Evolutionary conservation across 73 alveolate species (phyloP), one percentile per base, ranked within the genome.

Genomic region (Durusdinium trenchii): DNA sequence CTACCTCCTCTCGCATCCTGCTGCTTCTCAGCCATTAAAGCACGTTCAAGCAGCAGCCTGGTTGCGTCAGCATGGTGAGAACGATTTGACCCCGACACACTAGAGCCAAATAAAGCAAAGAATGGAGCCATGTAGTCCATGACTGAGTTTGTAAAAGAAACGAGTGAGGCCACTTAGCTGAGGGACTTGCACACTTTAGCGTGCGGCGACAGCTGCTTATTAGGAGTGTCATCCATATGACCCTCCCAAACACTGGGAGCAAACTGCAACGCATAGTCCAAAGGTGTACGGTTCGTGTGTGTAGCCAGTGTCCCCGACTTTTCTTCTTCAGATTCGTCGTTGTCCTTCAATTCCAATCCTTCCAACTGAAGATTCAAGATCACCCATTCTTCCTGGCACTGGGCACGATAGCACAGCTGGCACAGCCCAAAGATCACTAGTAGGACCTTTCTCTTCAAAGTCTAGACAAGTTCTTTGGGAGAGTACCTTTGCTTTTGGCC

Each of bases 331-430:
- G 18, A 76, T 14, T 64, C 78, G 38, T 38, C 28, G 28, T 38
- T 38, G n/a, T 16, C 52, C 32, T 71, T 51, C 51, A 40, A 64
- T 47, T 71, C 40, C 23, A 71, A 71, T n/a, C 86, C 86, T 76
- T 76, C 86, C 86, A 76, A 76, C 86, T 76, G 42, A 40, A 76
- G 60, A 38, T 76, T 76, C 86, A 76, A 76, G 2, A 76, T n/a
- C 86, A 76, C 86, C 86, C 86, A 76, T 16, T 76, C 86, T 76
- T 76, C 86, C 86, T 76, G 4, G 23, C 60, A 62, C 43, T 6
- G 76, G 18, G 76, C 76, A 62, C 36, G n/a, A n/a, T 62, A 43
- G 42, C 1, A 7, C 9, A 32, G 79, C n/a, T n/a, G n/a, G n/a
- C n/a, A n/a, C n/a, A n/a, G n/a, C n/a, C n/a, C n/a, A n/a, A n/a